Evolutionary conservation across 2,329 filamentous ascomycete genomes (phyloP).

Genomic region (Leptographium flavum): DNA sequence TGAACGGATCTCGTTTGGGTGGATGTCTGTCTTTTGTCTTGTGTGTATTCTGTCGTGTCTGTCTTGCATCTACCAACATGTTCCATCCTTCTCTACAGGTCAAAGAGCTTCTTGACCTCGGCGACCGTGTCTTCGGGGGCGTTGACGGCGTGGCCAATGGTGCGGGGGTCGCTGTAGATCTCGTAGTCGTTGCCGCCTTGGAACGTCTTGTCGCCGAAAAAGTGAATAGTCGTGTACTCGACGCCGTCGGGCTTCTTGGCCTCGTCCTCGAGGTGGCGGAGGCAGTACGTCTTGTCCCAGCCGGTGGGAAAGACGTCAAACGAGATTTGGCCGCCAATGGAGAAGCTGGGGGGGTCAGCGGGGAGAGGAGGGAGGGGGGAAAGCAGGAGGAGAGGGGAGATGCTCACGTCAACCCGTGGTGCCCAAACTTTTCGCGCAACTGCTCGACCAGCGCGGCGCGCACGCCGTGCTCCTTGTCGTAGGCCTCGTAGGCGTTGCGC

Average conservation of each 20-base stretch:
- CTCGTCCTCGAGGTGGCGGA: conserved; percentile 74
- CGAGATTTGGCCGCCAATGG: conserved; percentile 92
- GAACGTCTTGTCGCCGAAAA: conserved; percentile 94
- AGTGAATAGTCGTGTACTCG: conserved; percentile 79
- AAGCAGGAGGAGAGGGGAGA: neutral
- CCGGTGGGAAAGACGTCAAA: conserved; percentile 95
- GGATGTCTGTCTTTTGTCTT: neutral
- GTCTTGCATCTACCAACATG: no score
- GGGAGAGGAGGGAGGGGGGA: conserved; percentile 12
- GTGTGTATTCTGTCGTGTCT: no score
- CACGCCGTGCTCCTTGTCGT: conserved; percentile 64
- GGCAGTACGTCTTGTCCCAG: conserved; percentile 98
- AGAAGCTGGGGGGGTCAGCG: conserved; percentile 46
- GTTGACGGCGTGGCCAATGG: conserved; percentile 71
- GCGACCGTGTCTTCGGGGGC: conserved; percentile 70
- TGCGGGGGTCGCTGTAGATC: conserved; percentile 73
- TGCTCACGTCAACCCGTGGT: conserved; percentile 70
- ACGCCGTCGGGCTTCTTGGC: conserved; percentile 54
- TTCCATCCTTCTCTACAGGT: no score
- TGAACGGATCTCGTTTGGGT: neutral
- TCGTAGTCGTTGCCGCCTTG: conserved; percentile 91
- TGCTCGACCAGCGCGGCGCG: conserved; percentile 61
- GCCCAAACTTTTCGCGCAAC: conserved; percentile 67
- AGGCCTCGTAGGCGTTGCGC: conserved; percentile 68
- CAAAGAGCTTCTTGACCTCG: conserved; percentile 70